Evolutionary conservation across 2,329 filamentous ascomycete genomes (phyloP), one percentile per base, ranked within the genome.

Genomic region (Grosmannia penicillata): DNA sequence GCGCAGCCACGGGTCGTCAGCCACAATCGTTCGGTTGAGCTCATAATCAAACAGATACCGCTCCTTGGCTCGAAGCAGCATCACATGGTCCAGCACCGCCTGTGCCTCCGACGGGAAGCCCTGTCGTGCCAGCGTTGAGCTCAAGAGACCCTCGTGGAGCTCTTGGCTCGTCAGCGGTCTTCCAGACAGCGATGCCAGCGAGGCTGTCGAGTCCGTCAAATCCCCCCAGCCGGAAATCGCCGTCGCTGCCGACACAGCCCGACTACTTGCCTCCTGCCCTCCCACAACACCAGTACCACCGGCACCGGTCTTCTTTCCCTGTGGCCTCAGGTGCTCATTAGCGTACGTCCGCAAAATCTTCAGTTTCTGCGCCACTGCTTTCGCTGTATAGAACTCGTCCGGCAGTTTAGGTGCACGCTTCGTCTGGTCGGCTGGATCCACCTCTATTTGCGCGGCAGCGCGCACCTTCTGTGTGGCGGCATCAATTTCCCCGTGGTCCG

Each of bases 1-100:
- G 41, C 75, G 69, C n/a, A 89, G 62, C 72, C 81, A 83, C 23
- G 71, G 72, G 49, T 87, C 78, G 43, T 84, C 80, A 6, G 67
- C 62, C 1, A 82, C 68, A n/a, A 87, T 69, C 6, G 66, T 58
- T 44, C 70, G 69, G 49, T 91, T 91, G 34, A 62, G 68, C 14
- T 59, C 57, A 42, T 74, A 75, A 49, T 86, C 63, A 43, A 79
- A 77, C 1, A 78, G 56, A 44, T 79, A 80, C 39, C 64, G 68
- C 47, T 75, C 72, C 44, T 70, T 70, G 8, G 73, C 71, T 14
- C 75, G 69, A 27, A 72, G 56, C 9, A 78, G 56, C 63, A 76
- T 75, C 4, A 63, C 54, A 43, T 78, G 68, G 43, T 78, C 68
- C 11, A 75, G 50, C 8, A 71, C 53, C 13, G 57, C 59, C 37